Evolutionary conservation across 495 filamentous ascomycete species (phyloP).

Genomic region (Penicillium salamii): DNA sequence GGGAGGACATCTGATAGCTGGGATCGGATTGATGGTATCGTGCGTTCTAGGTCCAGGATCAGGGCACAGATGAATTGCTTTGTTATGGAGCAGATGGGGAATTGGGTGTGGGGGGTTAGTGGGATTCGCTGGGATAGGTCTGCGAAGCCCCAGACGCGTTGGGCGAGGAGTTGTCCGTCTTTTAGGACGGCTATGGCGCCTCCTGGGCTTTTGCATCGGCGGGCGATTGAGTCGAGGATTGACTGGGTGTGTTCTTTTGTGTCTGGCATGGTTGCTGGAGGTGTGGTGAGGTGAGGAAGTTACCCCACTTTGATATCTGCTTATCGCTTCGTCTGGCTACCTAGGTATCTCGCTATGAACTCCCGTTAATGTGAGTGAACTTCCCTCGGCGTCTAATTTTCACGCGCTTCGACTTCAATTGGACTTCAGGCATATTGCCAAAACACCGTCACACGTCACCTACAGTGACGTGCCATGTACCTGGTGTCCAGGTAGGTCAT

Average conservation of each 20-base stretch:
- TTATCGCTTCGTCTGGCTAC: too few relatives aligned
- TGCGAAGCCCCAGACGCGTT: conserved; percentile 34
- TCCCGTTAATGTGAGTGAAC: too few relatives aligned
- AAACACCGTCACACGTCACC: too few relatives aligned
- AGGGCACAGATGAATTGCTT: conserved; percentile 34
- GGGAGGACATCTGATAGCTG: conserved; percentile 16
- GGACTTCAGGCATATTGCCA: too few relatives aligned
- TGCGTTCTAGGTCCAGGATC: conserved; percentile 26
- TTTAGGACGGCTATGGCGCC: conserved; percentile 29
- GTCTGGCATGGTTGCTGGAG: conserved; percentile 14
- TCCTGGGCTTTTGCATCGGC: conserved; percentile 23
- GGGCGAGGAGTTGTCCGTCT: conserved; percentile 24
- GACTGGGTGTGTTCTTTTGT: conserved; percentile 6
- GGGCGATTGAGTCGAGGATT: conserved; percentile 12
- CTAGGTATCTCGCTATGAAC: too few relatives aligned
- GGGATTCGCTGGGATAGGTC: conserved; percentile 24
- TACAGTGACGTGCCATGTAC: too few relatives aligned
- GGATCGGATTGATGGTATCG: conserved; percentile 17
- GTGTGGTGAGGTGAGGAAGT: too few relatives aligned
- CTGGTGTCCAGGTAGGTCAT: too few relatives aligned
- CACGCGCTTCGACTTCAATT: too few relatives aligned
- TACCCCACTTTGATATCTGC: too few relatives aligned
- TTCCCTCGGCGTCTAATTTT: too few relatives aligned
- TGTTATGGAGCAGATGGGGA: conserved; percentile 38
- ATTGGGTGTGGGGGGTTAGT: conserved; percentile 18